Evolutionary conservation across 345 rosid genomes (phyloP), one percentile per base, ranked within the genome.

Genomic region (Diplotaxis tenuifolia): DNA sequence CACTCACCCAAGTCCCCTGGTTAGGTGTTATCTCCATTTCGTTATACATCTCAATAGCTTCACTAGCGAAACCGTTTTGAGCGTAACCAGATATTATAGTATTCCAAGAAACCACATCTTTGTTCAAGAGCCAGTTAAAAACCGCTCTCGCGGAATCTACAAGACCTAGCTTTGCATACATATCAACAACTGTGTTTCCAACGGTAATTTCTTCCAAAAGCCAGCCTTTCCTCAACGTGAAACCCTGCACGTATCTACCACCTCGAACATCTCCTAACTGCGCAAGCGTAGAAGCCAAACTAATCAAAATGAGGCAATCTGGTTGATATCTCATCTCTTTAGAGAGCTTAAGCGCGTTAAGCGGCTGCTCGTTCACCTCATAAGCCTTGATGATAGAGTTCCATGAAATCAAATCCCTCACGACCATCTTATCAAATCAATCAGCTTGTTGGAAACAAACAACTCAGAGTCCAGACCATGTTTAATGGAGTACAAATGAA

Each of bases 1-100:
- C 77, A 78, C 87, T 82, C 20, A 83, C 86, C 87, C 86, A 86
- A 25, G 90, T 84, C 58, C 87, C 86, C 70, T 84, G 85, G 68
- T 79, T 82, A 31, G 85, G 78, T 31, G 31, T 65, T 10, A 84
- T 67, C 50, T 79, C 75, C 90, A 84, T 86, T 78, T 45, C 22
- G 50, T 56, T 52, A 53, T 72, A 84, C 62, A 65, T 77, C 68
- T 84, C 82, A 65, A 83, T 74, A 7, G 90, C 88, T 81, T 86
- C 85, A 42, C 75, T 75, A 59, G 90, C 85, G 56, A 84, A 81
- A 62, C 90, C 90, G 81, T 86, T 86, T 64, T 86, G 88, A 31
- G 83, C 74, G 54, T 76, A 83, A 2, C 86, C 83, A n/a, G 88
- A 68, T 77, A 84, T 81, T 67, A 86, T 67, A 1, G 84, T 81